Evolutionary conservation across 805 yeast species (phyloP).

Genomic region (Candida germanica): DNA sequence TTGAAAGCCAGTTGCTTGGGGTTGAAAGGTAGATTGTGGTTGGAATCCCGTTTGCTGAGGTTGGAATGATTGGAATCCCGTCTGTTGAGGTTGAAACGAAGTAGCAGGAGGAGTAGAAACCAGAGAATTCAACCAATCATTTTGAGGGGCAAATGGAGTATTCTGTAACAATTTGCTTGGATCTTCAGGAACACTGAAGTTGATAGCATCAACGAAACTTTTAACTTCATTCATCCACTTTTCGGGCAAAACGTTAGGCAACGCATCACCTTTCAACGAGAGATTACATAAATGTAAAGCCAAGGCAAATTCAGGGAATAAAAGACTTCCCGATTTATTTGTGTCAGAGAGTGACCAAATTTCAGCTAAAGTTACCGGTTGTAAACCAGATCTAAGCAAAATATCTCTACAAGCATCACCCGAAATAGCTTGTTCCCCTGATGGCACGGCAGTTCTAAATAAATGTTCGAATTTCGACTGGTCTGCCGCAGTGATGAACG

Average conservation of each 20-base stretch:
- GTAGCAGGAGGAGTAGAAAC: constrained; percentile 27
- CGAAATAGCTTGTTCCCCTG: constrained; percentile 63
- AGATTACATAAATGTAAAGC: constrained; percentile 84
- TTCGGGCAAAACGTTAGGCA: constrained; percentile 71
- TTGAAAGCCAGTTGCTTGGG: constrained; percentile 29
- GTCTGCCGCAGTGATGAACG: constrained; percentile 81
- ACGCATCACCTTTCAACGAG: constrained; percentile 71
- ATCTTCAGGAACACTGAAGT: constrained; percentile 68
- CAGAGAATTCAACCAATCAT: constrained; percentile 27
- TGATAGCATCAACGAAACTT: constrained; percentile 86
- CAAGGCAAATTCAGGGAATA: constrained; percentile 92
- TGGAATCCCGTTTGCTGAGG: constrained; percentile 37
- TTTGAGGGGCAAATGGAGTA: constrained; percentile 39
- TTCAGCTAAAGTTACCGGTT: constrained; percentile 72
- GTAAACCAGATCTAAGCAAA: constrained; percentile 72
- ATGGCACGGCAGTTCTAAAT: constrained; percentile 73
- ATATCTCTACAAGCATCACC: constrained; percentile 79
- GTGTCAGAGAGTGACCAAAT: constrained; percentile 94
- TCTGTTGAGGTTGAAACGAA: constrained; percentile 38
- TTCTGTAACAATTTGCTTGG: constrained; percentile 37
- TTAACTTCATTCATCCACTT: constrained; percentile 79
- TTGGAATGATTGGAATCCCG: constrained; percentile 34
- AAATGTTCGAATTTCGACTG: constrained; percentile 84
- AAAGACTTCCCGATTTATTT: constrained; percentile 74
- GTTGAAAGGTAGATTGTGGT: constrained; percentile 26